phyloP scores from a whole-genome alignment of 2,329 filamentous ascomycete species.

The Arthrobotrys megalospora region DNA sequence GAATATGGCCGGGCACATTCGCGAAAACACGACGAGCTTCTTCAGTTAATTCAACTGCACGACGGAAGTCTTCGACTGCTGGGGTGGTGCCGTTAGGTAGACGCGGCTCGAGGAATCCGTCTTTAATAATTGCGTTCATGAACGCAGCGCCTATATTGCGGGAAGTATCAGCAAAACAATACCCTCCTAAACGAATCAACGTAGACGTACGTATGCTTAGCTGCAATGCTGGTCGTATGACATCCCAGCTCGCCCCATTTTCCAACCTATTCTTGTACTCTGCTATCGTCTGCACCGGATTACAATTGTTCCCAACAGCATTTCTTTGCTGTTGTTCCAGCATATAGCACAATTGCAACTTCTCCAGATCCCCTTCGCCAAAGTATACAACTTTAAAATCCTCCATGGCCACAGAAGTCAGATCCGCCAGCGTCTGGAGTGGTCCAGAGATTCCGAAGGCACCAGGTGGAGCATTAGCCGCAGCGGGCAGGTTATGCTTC shows the following conservation, averaged over 20 bases:
- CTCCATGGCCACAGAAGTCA: conserved; percentile 63
- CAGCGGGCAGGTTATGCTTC: conserved; percentile 46
- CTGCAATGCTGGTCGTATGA: conserved; percentile 63
- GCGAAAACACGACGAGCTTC: conserved; percentile 45
- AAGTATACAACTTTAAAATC: conserved; percentile 63
- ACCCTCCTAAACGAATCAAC: neutral
- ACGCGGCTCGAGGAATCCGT: conserved; percentile 62
- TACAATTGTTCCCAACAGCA: conserved; percentile 61
- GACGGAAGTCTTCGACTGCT: conserved; percentile 53
- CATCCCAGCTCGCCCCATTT: conserved; percentile 62
- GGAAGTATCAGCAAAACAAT: conserved; percentile 37
- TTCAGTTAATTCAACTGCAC: conserved; percentile 53
- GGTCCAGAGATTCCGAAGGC: conserved; percentile 62
- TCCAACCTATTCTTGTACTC: conserved; percentile 62
- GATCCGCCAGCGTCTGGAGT: conserved; percentile 63
- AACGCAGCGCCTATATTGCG: conserved; percentile 61
- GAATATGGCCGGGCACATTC: conserved; percentile 49
- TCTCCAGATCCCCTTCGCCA: conserved; percentile 59
- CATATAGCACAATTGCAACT: conserved; percentile 63
- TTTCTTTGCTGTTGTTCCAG: conserved; percentile 64
- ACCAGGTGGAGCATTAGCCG: conserved; percentile 58
- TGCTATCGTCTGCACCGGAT: conserved; percentile 62
- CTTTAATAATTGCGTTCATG: conserved; percentile 63
- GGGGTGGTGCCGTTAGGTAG: conserved; percentile 49
- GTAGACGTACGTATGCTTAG: conserved; percentile 61